Base-by-base conservation (phyloP, 2,329 filamentous ascomycete species). In the Fusarium longipes region DNA sequence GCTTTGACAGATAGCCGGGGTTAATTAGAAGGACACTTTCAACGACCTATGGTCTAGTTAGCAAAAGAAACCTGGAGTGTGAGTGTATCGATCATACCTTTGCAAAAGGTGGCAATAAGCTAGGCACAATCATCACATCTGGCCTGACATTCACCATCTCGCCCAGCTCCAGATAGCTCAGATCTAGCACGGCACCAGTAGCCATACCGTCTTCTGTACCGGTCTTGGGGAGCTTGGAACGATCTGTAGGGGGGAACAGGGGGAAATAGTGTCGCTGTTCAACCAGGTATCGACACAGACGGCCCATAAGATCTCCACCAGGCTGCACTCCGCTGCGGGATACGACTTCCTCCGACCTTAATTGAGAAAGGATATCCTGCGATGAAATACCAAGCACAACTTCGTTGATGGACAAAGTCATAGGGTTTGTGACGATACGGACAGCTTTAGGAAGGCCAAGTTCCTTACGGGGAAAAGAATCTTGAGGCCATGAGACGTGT, bases 211-310 rank as follows among this genome's bases (percentile, higher is more conserved):
- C 83, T 18, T 81, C 83, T 3, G 85, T 86, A 1, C 88, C 89
- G 2, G 88, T 87, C 75, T 86, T 90, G 29, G 90, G 88, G 55
- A 93, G 80, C 68, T 82, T 87, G 57, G 87, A 84, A 47, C 93
- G 85, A 49, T 91, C 88, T 14, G 89, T 85, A 0, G 95, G 89
- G 8, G 96, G 96, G 74, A 94, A 97, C 1, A 98, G 80, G 0
- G 96, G 96, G 73, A 93, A 93, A 78, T 94, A 98, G 75, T 96
- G 93, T 8, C 94, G 84, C 80, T 98, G 96, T 78, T 97, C 91
- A 57, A 99, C 87, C 18, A 99, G 78, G 70, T 96, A 90, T 20
- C 89, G 86, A 8, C 91, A 88, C 44, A 94, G 79, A n/a, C 95
- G 82, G 17, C 89, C 87, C 73, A 95, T 83, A 25, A 92, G 72